Evolutionary conservation across 805 yeast genomes (phyloP).

Genomic region (Pichia phayaonensis): DNA sequence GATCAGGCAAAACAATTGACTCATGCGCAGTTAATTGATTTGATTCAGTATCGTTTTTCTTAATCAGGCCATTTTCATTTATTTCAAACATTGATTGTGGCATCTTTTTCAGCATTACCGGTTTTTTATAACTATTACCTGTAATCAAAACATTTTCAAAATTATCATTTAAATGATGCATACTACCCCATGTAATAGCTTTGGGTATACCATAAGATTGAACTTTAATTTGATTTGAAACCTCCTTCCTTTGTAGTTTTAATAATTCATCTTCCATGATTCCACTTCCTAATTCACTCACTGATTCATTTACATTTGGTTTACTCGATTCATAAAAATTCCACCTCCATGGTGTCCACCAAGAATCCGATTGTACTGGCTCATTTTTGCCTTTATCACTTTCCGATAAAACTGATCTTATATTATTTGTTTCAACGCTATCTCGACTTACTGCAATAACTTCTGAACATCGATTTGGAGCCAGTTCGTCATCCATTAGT

Average conservation of each 20-base stretch:
- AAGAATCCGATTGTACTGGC: not conserved
- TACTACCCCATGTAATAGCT: constrained; percentile 27
- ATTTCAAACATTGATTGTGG: constrained; percentile 25
- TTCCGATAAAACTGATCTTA: not conserved
- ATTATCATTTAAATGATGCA: constrained; percentile 4
- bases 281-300: not conserved
- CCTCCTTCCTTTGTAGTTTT: constrained; percentile 20
- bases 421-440: not conserved
- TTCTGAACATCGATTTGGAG: constrained; percentile 1
- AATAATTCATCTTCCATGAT: constrained; percentile 12
- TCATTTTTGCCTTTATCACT: not conserved
- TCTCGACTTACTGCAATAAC: not conserved
- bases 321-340: not conserved
- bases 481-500: not conserved
- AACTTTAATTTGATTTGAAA: constrained; percentile 18
- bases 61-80: constrained; percentile 17
- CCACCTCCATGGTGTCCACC: constrained; percentile 14
- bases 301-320: not conserved
- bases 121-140: constrained; percentile 25
- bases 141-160: constrained; percentile 23
- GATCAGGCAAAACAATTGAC: constrained; percentile 22
- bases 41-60: not conserved
- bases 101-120: constrained; percentile 19
- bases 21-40: constrained; percentile 5
- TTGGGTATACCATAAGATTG: constrained; percentile 15